Percentiles rank a stretch among this genome's conserved stretches.
phyloP scores from a whole-genome alignment of 345 rosid genomes.

The Syzygium aromaticum region DNA sequence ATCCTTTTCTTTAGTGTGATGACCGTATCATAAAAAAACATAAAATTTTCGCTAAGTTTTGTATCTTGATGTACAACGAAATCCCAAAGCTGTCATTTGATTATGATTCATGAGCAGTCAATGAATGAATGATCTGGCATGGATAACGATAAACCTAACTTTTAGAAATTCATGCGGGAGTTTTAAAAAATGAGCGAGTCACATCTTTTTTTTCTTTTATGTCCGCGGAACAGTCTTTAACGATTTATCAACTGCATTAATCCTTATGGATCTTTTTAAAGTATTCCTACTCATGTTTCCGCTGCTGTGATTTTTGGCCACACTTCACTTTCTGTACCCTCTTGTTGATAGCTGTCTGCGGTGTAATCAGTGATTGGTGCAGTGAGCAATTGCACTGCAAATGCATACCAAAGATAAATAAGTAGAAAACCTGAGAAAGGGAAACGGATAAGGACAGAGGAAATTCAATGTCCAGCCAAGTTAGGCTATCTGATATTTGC shows the following conservation, averaged over 20 bases:
- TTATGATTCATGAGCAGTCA: background rate
- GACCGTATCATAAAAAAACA: background rate
- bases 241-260: background rate
- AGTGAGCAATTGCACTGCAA: background rate
- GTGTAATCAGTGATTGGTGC: background rate
- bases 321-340: background rate
- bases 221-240: background rate
- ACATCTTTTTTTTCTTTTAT: background rate
- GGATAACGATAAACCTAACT: background rate
- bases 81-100: background rate
- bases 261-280: too few species aligned
- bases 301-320: background rate
- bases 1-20: background rate
- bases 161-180: too few species aligned
- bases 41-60: background rate
- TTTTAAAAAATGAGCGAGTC: background rate
- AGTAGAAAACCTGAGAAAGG: background rate
- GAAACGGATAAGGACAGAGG: background rate
- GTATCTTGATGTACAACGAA: accelerated
- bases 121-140: background rate
- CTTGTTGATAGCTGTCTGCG: background rate
- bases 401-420: background rate
- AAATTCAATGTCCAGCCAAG: background rate
- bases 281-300: background rate
- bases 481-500: background rate